Percentiles rank a stretch among this genome's conserved stretches.
Conservation (phyloP, 768 basidiomycete species). For the Coprinellus micaceus region DNA sequence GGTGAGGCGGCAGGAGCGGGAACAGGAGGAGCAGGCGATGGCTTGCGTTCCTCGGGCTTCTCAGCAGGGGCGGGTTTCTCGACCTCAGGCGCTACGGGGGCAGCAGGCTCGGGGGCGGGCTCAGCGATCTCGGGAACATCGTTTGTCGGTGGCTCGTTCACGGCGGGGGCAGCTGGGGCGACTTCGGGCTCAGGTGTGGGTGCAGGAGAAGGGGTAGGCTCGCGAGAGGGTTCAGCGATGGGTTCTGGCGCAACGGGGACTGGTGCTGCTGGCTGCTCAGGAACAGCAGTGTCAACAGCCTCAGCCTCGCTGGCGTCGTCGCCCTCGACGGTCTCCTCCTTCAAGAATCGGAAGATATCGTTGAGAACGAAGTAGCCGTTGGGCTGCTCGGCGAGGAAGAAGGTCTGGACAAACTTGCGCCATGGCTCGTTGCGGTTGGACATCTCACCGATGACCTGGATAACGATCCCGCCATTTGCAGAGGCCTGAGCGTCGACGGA, state of each 20-base stretch:
- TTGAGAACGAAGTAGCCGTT: constrained; percentile 99
- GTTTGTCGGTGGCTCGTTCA: constrained; percentile 40
- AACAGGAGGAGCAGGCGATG: constrained; percentile 30
- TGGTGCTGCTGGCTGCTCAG: constrained; percentile 24
- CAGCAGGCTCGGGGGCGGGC: constrained; percentile 31
- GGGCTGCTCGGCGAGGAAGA: constrained; percentile 98
- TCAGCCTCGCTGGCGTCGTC: constrained; percentile 60
- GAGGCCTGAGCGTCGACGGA: constrained; percentile 97
- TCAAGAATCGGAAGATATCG: constrained; percentile 99
- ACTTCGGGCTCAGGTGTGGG: constrained; percentile 27
- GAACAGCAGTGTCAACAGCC: constrained; percentile 33
- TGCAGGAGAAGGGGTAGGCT: constrained; percentile 34
- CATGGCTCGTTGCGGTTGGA: constrained; percentile 87
- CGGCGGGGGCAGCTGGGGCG: constrained; percentile 26
- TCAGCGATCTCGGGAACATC: constrained; percentile 35
- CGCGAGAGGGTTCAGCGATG: constrained; percentile 10
- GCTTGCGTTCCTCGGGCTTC: constrained; percentile 25
- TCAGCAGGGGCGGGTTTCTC: constrained; percentile 26
- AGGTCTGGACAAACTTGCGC: constrained; percentile 99
- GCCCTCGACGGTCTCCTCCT: constrained; percentile 85
- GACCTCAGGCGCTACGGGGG: constrained; percentile 30
- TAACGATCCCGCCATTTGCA: constrained; percentile 92
- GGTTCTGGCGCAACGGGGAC: constrained; percentile 15
- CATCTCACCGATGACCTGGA: constrained; percentile 99
- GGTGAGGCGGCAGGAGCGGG: constrained; percentile 23